Evolutionary conservation across 2,329 filamentous ascomycete genomes (phyloP), one percentile per base, ranked within the genome.

Genomic region (Ceratocystis smalleyi): DNA sequence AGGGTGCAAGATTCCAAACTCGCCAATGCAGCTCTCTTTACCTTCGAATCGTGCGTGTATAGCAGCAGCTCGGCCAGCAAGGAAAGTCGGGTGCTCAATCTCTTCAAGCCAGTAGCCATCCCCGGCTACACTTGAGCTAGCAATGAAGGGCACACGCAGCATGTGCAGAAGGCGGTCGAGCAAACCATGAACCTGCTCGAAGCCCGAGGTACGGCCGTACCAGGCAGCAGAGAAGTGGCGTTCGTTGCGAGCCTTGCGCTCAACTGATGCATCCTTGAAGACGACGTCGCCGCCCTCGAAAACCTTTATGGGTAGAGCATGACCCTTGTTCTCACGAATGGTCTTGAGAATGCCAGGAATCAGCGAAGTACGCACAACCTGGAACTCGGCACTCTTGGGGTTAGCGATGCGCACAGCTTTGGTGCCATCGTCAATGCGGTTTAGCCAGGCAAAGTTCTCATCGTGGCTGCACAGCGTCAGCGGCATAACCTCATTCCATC

Each of bases 391-490:
- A 0, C 91, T 95, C 79, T 96, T 96, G 64, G 91, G 91, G 74
- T 96, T 96, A 68, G 89, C 89, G 49, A 96, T 85, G 70, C 84
- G 86, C 69, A 96, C 84, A 32, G 89, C 91, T 0, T 86, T 90
- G 66, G 81, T 86, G 68, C 89, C 89, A 70, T 95, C 88, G 69
- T 96, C 91, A 72, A 85, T 85, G 72, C 91, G 87, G 77, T 96
- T 96, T 15, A 99, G 79, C 88, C 89, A 96, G 66, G 81, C 86
- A 74, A 97, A 99, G 78, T 99, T 99, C 80, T 99, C 94, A 72
- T 97, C 92, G 74, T 96, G 91, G 57, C 90, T 95, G 80, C 94
- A 99, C 64, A 99, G 83, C 69, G 96, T 97, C 32, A 99, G 81
- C 30, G 94, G 92, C 83, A 99, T 86, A 64, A 96, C 92, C 77